These are phyloP conservation scores for Alternaria novae-zelandiae DNA, from an alignment of 2,329 filamentous ascomycete species.

Conservation along the genomic window DNA sequence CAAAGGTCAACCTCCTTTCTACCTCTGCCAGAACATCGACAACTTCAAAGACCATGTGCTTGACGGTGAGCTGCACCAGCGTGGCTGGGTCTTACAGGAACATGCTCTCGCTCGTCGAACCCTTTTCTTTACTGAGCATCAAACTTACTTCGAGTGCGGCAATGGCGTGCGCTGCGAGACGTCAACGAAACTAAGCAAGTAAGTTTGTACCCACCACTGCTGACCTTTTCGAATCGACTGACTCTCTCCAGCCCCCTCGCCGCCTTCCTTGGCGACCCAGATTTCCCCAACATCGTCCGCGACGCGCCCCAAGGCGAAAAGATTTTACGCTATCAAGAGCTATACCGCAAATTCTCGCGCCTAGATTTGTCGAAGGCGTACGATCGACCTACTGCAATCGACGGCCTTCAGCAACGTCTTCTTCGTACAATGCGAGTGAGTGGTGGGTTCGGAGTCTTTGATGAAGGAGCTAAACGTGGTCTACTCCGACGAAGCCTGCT, in stretches of 20 bases:
- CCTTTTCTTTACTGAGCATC: slow-evolving; percentile 31
- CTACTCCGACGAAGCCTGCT: slow-evolving; percentile 15
- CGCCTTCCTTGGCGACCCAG: slow-evolving; percentile 35
- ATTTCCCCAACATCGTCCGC: slow-evolving; percentile 17
- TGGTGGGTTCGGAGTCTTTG: slow-evolving; percentile 44
- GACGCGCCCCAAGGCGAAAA: slow-evolving; percentile 5
- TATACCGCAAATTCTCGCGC: slow-evolving; percentile 34
- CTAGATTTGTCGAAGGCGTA: slow-evolving; percentile 23
- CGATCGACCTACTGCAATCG: slow-evolving; percentile 43
- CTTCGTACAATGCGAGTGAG: slow-evolving; percentile 19
- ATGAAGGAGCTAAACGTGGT: slow-evolving; percentile 12
- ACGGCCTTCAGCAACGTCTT: slow-evolving; percentile 42
- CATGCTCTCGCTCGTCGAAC: slow-evolving; percentile 33
- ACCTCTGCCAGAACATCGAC: slow-evolving; percentile 27
- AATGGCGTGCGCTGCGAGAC: slow-evolving; percentile 28
- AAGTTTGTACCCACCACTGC: background rate
- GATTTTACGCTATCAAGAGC: slow-evolving; percentile 11
- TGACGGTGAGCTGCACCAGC: slow-evolving; percentile 18
- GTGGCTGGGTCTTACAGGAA: slow-evolving; percentile 39
- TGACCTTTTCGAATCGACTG: no score
- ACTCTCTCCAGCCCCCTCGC: no score
- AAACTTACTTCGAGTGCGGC: slow-evolving; percentile 38
- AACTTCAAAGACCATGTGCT: slow-evolving; percentile 31
- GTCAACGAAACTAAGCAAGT: slow-evolving; percentile 21
- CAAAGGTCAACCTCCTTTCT: background rate